Conservation (phyloP, 148 eudicot genomes). For the Camellia granthamiana region DNA sequence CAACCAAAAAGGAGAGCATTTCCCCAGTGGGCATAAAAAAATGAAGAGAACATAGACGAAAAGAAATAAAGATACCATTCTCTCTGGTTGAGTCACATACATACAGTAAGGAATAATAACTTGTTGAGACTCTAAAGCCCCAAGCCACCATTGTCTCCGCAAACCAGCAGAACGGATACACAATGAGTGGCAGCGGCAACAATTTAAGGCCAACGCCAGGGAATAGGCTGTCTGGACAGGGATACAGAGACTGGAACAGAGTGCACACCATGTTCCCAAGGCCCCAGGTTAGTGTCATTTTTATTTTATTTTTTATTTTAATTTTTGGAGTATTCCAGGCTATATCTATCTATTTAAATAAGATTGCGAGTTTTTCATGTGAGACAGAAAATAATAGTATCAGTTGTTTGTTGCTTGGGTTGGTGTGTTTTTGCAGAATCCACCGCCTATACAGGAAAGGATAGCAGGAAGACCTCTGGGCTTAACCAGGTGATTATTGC, state of each 20-base stretch:
- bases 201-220: not conserved
- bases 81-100: not conserved
- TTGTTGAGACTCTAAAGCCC: not conserved
- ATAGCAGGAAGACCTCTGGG: constrained; percentile 16
- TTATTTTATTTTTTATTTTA: no score
- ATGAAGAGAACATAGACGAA: not conserved
- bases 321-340: not conserved
- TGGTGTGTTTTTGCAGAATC: constrained; percentile 11
- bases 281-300: constrained; percentile 6
- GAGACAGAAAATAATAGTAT: not conserved
- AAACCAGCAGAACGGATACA: not conserved
- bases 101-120: not conserved
- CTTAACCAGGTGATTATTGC: constrained; percentile 24
- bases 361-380: not conserved
- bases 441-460: constrained; percentile 15
- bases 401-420: no score
- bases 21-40: constrained; percentile 2
- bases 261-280: not conserved
- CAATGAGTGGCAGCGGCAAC: constrained; percentile 15
- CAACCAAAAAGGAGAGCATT: not conserved
- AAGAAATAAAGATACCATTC: not conserved
- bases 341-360: not conserved
- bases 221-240: not conserved
- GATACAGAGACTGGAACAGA: not conserved
- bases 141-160: not conserved